Evolutionary conservation across 352 stramenopile species (phyloP).

Genomic region (Phytophthora brassicae): DNA sequence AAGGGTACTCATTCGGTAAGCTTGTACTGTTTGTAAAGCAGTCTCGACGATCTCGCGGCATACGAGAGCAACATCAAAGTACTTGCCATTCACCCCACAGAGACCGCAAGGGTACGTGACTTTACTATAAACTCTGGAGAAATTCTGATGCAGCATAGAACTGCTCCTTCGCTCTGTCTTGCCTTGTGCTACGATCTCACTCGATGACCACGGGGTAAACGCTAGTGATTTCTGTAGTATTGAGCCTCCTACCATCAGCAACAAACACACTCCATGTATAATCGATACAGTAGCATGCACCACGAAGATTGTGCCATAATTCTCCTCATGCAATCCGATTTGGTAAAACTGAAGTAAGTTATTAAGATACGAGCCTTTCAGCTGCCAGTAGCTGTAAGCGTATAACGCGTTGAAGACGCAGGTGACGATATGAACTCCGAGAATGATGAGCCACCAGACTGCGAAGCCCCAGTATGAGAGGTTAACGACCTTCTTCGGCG

Average conservation of each 20-base stretch:
- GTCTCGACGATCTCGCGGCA: slow-evolving; percentile 26
- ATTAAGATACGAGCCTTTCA: slow-evolving; percentile 11
- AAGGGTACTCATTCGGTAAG: slow-evolving; percentile 33
- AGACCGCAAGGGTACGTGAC: slow-evolving; percentile 10
- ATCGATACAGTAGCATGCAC: slow-evolving; percentile 26
- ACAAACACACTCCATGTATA: slow-evolving; percentile 22
- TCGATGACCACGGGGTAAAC: slow-evolving; percentile 16
- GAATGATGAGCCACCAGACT: slow-evolving; percentile 11
- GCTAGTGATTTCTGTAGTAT: slow-evolving; percentile 8
- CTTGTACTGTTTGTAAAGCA: slow-evolving; percentile 23
- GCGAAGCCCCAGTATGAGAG: slow-evolving; percentile 10
- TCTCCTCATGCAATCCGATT: slow-evolving; percentile 29
- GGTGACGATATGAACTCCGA: slow-evolving; percentile 4
- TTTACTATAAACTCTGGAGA: slow-evolving; percentile 11
- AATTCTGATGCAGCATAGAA: slow-evolving; percentile 11
- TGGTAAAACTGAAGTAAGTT: slow-evolving; percentile 13
- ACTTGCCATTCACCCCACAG: slow-evolving; percentile 14
- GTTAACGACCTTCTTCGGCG: background rate
- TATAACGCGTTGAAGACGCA: slow-evolving; percentile 18
- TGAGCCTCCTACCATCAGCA: slow-evolving; percentile 11
- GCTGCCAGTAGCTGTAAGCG: slow-evolving; percentile 16
- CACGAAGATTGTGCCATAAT: slow-evolving; percentile 10
- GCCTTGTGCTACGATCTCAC: background rate
- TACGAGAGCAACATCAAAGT: slow-evolving; percentile 13
- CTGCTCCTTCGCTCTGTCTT: slow-evolving; percentile 4